Base-by-base conservation (phyloP, 768 basidiomycete species). In the Fomitopsis pulvina region DNA sequence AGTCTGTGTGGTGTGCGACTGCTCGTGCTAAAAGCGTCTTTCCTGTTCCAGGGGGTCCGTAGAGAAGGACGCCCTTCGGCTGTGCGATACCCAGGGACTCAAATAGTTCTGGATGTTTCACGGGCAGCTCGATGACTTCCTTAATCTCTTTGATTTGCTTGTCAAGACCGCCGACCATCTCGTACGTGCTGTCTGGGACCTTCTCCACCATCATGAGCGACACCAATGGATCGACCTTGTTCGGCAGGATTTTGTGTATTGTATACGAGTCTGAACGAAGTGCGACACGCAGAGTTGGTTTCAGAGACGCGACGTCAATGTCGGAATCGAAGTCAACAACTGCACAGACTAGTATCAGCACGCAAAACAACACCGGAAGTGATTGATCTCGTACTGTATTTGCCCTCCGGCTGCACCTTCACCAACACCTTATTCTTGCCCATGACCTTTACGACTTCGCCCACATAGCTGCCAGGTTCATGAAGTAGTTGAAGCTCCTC, bases 151-250 rank as follows among this genome's bases (percentile, higher is more conserved):
- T 96, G 62, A 95, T 94, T 57, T 94, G 87, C 71, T 96, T 91
- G 75, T 98, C 96, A 51, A 98, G 79, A 58, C 95, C 95, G 20
- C 96, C 96, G 53, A 99, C 95, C 94, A 98, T 97, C 69, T 98
- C 96, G 70, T 99, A 99, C 26, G 96, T 98, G 68, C 89, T 92
- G 68, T 98, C 95, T 0, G 95, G 95, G 0, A 98, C 95, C 67
- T 99, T 99, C 71, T 99, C 95, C 10, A 98, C 95, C 94, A 98
- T 97, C 96, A 98, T 98, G 55, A 98, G 81, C 18, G 93, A 96
- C 26, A 98, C 94, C 34, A 98, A 83, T 3, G 96, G 95, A 68
- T 97, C 96, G 60, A 97, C 88, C 71, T 99, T 97, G 75, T 93
- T 96, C 0, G 93, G 93, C 0, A 98, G 74, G 59, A 98, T 89